Percentiles rank a stretch among this genome's conserved stretches.
phyloP scores from a whole-genome alignment of 441 rosid genomes.

The Hura crepitans region DNA sequence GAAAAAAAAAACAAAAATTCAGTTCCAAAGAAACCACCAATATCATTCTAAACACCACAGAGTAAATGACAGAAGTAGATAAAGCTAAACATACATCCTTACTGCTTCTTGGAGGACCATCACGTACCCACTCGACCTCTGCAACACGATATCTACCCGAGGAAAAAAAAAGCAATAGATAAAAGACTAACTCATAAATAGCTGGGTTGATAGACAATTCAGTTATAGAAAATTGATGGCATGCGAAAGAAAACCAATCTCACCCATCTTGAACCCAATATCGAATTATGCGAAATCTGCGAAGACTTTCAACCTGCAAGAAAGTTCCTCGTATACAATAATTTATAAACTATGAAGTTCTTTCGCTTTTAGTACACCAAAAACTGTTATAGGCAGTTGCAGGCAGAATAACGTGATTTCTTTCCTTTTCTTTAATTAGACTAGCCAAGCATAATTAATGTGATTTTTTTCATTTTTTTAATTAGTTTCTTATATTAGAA shows the following conservation, averaged over 20 bases:
- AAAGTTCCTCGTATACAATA: neutral
- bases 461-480: too few relatives aligned
- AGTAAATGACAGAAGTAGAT: slow-evolving; percentile 1
- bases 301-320: slow-evolving; percentile 78
- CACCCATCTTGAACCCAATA: slow-evolving; percentile 98
- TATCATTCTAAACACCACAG: neutral
- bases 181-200: slow-evolving; percentile 11
- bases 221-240: neutral
- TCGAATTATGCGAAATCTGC: slow-evolving; percentile 65
- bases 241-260: slow-evolving; percentile 32
- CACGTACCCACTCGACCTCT: slow-evolving; percentile 88
- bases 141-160: slow-evolving; percentile 75
- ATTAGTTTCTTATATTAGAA: too few relatives aligned
- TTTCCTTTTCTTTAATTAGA: too few relatives aligned
- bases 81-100: slow-evolving; percentile 45
- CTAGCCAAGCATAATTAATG: too few relatives aligned
- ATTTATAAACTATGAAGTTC: neutral
- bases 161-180: neutral
- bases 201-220: neutral
- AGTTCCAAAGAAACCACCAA: neutral
- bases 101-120: slow-evolving; percentile 48
- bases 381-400: too few relatives aligned
- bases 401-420: too few relatives aligned
- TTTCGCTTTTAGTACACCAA: neutral
- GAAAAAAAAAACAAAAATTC: slow-evolving; percentile 29